Conservation (phyloP, 768 basidiomycete species). For the Agaricus sinodeliciosus region DNA sequence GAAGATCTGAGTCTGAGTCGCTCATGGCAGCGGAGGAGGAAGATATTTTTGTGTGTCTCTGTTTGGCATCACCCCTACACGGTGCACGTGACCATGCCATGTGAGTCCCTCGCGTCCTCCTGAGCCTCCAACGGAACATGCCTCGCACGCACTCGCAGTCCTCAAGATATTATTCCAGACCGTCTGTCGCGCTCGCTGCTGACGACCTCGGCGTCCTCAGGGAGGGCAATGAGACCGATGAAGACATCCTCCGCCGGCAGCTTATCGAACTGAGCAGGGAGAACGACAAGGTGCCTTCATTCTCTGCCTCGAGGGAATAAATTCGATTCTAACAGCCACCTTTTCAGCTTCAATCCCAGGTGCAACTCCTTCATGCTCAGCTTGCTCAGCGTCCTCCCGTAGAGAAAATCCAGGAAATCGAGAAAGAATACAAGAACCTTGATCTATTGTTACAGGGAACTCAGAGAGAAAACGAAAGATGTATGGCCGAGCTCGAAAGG, state of each 20-base stretch:
- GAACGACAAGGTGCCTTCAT: slow-evolving; percentile 52
- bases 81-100: slow-evolving; percentile 4
- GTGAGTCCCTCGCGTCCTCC: slow-evolving; percentile 19
- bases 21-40: slow-evolving; percentile 20
- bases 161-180: slow-evolving; percentile 45
- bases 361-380: slow-evolving; percentile 57
- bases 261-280: slow-evolving; percentile 64
- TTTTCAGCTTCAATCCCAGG: slow-evolving; percentile 51
- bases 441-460: slow-evolving; percentile 76
- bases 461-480: slow-evolving; percentile 79
- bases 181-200: slow-evolving; percentile 41
- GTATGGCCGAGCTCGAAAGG: slow-evolving; percentile 78
- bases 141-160: slow-evolving; percentile 61
- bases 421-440: slow-evolving; percentile 69
- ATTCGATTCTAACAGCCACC: background rate
- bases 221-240: slow-evolving; percentile 52
- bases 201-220: slow-evolving; percentile 58
- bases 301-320: background rate
- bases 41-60: slow-evolving; percentile 7
- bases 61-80: slow-evolving; percentile 4
- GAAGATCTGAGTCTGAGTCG: slow-evolving; percentile 17
- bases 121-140: slow-evolving; percentile 1
- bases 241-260: slow-evolving; percentile 57
- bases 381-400: slow-evolving; percentile 62
- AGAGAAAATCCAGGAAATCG: slow-evolving; percentile 56